These are phyloP conservation scores for Lecanicillium sp. DNA, from an alignment of 2,329 filamentous ascomycete genomes.

Conservation along the genomic window DNA sequence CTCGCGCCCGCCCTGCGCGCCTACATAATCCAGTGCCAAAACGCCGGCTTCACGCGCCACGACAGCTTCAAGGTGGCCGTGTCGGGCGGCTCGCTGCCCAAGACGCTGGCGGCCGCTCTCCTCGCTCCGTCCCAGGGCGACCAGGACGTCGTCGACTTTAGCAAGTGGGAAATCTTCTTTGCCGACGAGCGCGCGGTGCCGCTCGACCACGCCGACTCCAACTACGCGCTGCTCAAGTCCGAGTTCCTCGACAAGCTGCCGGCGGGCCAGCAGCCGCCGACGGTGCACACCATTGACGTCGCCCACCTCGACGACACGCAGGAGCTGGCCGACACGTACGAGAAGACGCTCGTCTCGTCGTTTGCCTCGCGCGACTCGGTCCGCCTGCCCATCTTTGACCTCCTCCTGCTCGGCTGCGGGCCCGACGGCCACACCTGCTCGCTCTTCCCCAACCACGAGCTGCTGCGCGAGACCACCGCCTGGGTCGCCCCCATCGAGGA, in stretches of 20 bases:
- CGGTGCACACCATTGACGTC: conserved; percentile 70
- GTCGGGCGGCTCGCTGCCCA: conserved; percentile 87
- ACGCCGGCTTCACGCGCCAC: conserved; percentile 72
- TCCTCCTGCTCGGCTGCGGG: conserved; percentile 86
- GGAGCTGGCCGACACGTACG: conserved; percentile 90
- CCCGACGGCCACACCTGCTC: conserved; percentile 97
- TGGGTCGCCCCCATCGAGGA: conserved; percentile 92
- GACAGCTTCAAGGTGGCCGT: conserved; percentile 83
- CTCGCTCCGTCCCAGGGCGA: conserved; percentile 45
- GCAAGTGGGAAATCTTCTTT: conserved; percentile 97
- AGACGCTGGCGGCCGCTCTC: conserved; percentile 78
- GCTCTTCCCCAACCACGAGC: conserved; percentile 81
- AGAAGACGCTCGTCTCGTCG: conserved; percentile 73
- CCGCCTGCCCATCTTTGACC: conserved; percentile 88
- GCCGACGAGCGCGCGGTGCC: conserved; percentile 94
- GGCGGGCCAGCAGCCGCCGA: conserved; percentile 51
- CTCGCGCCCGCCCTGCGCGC: conserved; percentile 72
- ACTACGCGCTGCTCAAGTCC: conserved; percentile 79
- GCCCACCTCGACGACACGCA: conserved; percentile 65
- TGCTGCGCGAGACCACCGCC: conserved; percentile 72
- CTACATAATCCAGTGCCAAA: conserved; percentile 78
- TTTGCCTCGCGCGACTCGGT: conserved; percentile 93
- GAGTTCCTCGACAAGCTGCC: conserved; percentile 89
- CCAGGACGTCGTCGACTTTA: conserved; percentile 64
- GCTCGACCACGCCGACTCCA: conserved; percentile 86